Base-by-base conservation (phyloP, 768 basidiomycete genomes). In the Leucocoprinus birnbaumii region DNA sequence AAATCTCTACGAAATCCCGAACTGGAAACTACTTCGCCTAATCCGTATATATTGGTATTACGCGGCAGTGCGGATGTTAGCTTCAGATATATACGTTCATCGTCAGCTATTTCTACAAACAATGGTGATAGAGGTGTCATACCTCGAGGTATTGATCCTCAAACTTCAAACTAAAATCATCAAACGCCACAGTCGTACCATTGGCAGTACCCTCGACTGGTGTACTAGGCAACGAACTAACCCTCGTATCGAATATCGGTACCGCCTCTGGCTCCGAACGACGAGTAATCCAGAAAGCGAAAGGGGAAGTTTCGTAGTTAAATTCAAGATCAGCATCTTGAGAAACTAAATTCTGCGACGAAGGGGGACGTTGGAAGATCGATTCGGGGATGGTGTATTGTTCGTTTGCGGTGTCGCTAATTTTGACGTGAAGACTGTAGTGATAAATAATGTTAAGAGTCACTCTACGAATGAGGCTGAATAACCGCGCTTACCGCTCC, bases 71-170 rank as follows among this genome's bases (percentile, higher is more conserved):
- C 78, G 2, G 87, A 87, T 1, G 87, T 71, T n/a, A 92, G 59
- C 84, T 85, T 56, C 1, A 41, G n/a, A n/a, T n/a, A n/a, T n/a
- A 19, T 40, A 18, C 7, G 14, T 44, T 51, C 4, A n/a, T n/a
- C n/a, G n/a, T n/a, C n/a, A n/a, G n/a, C n/a, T n/a, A n/a, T n/a
- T 31, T 31, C 31, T 5, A 31, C 5, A n/a, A 19, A 24, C 14
- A 1, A 5, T 19, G 48, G 44, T 52, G 76, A 77, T 26, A 24
- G 19, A 13, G 3, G 10, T 26, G 56, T 11, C 31, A 47, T 54
- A 83, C 82, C 77, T 91, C 87, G 18, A 92, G 75, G 64, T 90
- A 91, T 62, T 86, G 86, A 58, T 91, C 83, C 61, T 91, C 89
- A 62, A 91, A 91, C 11, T 92, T 80, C 10, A 92, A 71, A 0